Conservation (phyloP, 2,329 filamentous ascomycete genomes). For the Colletotrichum navitas region DNA sequence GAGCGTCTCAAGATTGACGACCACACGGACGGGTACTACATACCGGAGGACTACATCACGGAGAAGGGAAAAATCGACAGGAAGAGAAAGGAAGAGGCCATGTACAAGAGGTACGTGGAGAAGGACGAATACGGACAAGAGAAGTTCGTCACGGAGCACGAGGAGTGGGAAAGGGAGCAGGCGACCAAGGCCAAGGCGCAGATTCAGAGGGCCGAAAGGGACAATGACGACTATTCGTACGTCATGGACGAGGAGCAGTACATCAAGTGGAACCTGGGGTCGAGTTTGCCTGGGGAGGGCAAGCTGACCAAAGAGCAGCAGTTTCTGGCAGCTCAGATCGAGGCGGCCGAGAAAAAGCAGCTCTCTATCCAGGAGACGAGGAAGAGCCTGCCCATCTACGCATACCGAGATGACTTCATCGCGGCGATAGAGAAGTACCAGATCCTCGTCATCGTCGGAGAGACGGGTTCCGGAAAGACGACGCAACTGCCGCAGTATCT, state of each 20-base stretch:
- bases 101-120: conserved; percentile 93
- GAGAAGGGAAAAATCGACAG: conserved; percentile 91
- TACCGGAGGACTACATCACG: conserved; percentile 96
- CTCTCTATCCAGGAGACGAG: conserved; percentile 91
- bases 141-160: conserved; percentile 90
- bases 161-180: conserved; percentile 96
- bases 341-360: conserved; percentile 89
- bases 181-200: conserved; percentile 88
- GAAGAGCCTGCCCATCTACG: conserved; percentile 90
- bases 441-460: conserved; percentile 90
- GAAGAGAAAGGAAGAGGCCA: conserved; percentile 87
- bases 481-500: conserved; percentile 96
- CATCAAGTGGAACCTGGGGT: conserved; percentile 86
- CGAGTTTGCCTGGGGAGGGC: conserved; percentile 77
- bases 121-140: conserved; percentile 89
- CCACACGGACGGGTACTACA: conserved; percentile 88
- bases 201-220: conserved; percentile 79
- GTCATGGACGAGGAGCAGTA: conserved; percentile 92
- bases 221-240: conserved; percentile 90
- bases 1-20: conserved; percentile 91
- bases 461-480: conserved; percentile 95
- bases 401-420: conserved; percentile 87
- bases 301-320: conserved; percentile 84
- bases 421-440: conserved; percentile 89
- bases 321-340: conserved; percentile 82